Base-by-base conservation (phyloP, 148 eudicot species). In the Silene conica region DNA sequence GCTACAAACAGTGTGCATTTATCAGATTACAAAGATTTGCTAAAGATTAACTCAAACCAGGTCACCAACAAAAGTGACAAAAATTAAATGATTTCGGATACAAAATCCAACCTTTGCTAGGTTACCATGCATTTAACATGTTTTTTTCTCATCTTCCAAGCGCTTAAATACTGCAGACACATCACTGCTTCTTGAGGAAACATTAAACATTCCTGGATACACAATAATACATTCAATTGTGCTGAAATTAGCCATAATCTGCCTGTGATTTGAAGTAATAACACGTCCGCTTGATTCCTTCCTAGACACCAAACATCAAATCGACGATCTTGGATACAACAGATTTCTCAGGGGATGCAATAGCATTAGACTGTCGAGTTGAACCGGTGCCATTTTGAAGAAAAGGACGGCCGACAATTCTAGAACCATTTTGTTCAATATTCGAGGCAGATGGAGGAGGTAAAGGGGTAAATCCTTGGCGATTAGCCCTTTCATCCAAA, bases 311-410 rank as follows among this genome's bases (percentile, higher is more conserved):
- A 56, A 90, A 90, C 96, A 95, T 95, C 79, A 92, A 77, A 76
- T 95, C 99, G 85, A 83, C 67, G 45, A 92, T 73, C 73, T 86
- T 93, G 68, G 98, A 89, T 21, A 84, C 87, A 38, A 87, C 81
- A 45, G 96, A 90, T 84, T 88, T 93, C 6, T 91, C 92, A 8
- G 96, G 97, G 69, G 91, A 78, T 38, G 97, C 99, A 71, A 95
- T 88, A 45, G 96, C 84, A 31, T 89, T 85, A 61, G 99, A 78
- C 73, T 85, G 96, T 46, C 76, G 76, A 8, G 86, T 57, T n/a
- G 68, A 76, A 56, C 72, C 82, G 76, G 78, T 80, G 25, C 96
- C 94, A 62, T 89, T 92, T 76, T 82, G 93, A 73, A 83, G 85
- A 83, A 85, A 71, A 8, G 87, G 86, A 21, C 80, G 84, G 69